These are phyloP conservation scores for Cercospora sp. DNA, from an alignment of 2,329 filamentous ascomycete species.

Conservation along the genomic window DNA sequence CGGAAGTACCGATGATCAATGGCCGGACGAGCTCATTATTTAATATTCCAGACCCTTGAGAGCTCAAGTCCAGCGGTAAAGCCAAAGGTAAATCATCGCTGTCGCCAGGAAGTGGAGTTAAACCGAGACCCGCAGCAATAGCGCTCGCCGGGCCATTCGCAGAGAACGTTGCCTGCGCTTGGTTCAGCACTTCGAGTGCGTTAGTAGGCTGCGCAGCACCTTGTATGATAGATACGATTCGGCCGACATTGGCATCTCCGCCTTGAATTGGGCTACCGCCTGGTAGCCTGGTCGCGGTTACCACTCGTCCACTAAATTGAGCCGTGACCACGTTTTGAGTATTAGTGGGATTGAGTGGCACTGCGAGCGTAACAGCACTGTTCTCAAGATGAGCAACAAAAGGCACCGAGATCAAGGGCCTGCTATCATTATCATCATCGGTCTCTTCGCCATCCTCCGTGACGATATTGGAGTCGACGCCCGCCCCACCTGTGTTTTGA, in stretches of 20 bases:
- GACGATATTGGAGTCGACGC: not conserved
- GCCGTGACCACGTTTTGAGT: slow-evolving; percentile 27
- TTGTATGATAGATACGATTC: slow-evolving; percentile 18
- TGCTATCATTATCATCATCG: not conserved
- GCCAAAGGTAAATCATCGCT: not conserved
- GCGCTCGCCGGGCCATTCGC: slow-evolving; percentile 7
- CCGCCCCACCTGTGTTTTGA: not conserved
- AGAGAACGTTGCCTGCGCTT: slow-evolving; percentile 18
- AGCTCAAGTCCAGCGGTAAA: not conserved
- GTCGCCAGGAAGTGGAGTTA: not conserved
- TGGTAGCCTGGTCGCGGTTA: slow-evolving; percentile 25
- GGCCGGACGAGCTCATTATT: not conserved
- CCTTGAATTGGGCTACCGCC: not conserved
- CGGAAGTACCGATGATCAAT: slow-evolving; percentile 24
- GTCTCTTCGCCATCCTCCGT: not conserved
- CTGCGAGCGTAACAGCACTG: slow-evolving; percentile 24
- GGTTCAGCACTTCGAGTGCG: slow-evolving; percentile 22
- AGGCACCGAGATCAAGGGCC: slow-evolving; percentile 8
- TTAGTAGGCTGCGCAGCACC: slow-evolving; percentile 24
- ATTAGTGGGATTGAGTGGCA: slow-evolving; percentile 20
- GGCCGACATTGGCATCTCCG: slow-evolving; percentile 15
- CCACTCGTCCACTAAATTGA: slow-evolving; percentile 18
- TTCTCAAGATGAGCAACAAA: slow-evolving; percentile 27
- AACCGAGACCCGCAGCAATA: slow-evolving; percentile 20
- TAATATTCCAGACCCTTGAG: not conserved